Evolutionary conservation across 176 grass and related monocot species (phyloP), one percentile per base, ranked within the genome.

Genomic region (Poa pratensis): DNA sequence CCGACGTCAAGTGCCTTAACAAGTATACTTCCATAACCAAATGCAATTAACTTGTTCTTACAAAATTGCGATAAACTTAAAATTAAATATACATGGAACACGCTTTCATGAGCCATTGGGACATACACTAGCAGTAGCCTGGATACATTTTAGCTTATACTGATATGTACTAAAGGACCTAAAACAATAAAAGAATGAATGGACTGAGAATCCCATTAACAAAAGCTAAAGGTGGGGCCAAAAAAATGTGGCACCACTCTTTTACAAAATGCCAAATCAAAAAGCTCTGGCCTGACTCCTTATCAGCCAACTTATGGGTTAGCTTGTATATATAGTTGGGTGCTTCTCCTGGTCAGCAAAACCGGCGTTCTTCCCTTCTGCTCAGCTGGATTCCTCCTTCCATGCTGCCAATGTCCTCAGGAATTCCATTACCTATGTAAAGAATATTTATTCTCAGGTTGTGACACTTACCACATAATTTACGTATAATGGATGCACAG

Each of bases 391-490:
- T 54, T 65, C 87, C 68, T 95, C 87, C 86, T 95, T 95, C 96
- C 93, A 98, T 73, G 77, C 79, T 53, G 89, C 93, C 72, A 98
- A 78, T 73, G 51, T 90, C 43, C 76, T 94, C 66, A 98, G 91
- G 70, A 98, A 95, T 72, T 98, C 89, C 93, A 95, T 91, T 35
- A 98, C 96, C 96, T 98, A 85, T 46, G 84, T 45, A 22, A 22
- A 80, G 9, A 43, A 20, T 28, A 63, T 84, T 61, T 79, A 80
- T 51, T 37, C 34, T 65, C 9, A 45, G 5, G 4, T 73, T 37
- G 46, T 5, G 26, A 60, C 54, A 32, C 16, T 39, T n/a, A 28
- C 39, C 27, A 83, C 11, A 55, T 53, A 20, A 37, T 13, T 48
- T 26, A 24, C 24, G 3, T 28, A 28, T 55, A 22, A 6, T 40